Conservation (phyloP, 495 filamentous ascomycete species). For the Schizothecium vesticola region DNA sequence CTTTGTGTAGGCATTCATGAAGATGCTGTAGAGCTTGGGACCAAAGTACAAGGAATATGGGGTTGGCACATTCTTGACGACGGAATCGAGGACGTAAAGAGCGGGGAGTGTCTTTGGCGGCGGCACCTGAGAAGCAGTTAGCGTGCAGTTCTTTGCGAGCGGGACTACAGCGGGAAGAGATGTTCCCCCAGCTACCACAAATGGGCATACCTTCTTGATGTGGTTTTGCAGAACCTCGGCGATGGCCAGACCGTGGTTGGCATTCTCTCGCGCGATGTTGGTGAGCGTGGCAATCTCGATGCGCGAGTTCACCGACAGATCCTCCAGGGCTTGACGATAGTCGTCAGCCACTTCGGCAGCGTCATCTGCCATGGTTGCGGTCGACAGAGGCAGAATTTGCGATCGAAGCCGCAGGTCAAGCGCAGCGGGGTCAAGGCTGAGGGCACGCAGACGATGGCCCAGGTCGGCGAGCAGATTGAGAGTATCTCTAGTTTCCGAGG, state of each 20-base stretch:
- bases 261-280: constrained; percentile 93
- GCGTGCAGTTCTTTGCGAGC: background rate
- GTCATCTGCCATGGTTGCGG: constrained; percentile 57
- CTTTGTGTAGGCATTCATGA: constrained; percentile 91
- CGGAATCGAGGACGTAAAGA: constrained; percentile 95
- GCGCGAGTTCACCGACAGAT: constrained; percentile 80
- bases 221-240: constrained; percentile 84
- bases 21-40: constrained; percentile 83
- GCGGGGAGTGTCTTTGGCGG: constrained; percentile 84
- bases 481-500: background rate
- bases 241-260: constrained; percentile 87
- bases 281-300: constrained; percentile 94
- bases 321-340: constrained; percentile 87
- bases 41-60: constrained; percentile 94
- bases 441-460: background rate
- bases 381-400: background rate
- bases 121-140: constrained; percentile 55
- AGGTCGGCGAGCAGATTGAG: background rate
- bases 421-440: background rate
- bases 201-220: constrained; percentile 76
- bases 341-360: constrained; percentile 92
- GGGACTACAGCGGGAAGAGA: background rate
- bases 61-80: constrained; percentile 97
- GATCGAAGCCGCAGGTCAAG: background rate
- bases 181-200: background rate